Conservation (phyloP, 164 flowering plant species). For the Tinospora cordifolia region DNA sequence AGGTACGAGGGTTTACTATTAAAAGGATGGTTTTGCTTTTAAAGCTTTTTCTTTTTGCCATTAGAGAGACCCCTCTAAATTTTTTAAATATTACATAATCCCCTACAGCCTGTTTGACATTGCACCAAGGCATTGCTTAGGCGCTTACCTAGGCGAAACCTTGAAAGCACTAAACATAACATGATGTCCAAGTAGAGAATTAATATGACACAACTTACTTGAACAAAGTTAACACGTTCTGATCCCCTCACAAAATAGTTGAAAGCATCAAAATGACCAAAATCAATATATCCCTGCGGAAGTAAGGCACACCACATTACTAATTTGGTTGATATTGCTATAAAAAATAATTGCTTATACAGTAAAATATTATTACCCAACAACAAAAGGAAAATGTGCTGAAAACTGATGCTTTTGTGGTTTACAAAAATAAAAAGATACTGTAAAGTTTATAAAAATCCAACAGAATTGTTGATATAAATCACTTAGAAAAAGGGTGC, state of each 20-base stretch:
- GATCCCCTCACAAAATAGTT: constrained; percentile 63
- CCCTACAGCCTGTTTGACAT: no score
- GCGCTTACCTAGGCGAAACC: no score
- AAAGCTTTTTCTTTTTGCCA: no score
- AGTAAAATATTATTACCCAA: no score
- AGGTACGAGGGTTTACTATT: no score
- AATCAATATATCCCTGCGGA: constrained; percentile 77
- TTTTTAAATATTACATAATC: no score
- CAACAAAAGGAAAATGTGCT: not conserved
- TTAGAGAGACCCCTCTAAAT: no score
- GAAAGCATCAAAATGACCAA: constrained; percentile 60
- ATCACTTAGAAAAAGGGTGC: not conserved
- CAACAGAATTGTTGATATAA: not conserved
- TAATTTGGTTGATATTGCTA: not conserved
- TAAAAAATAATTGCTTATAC: not conserved
- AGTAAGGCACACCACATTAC: not conserved
- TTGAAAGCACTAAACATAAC: no score
- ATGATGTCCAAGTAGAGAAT: not conserved
- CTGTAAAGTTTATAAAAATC: not conserved
- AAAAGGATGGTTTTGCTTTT: no score
- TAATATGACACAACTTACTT: constrained; percentile 40
- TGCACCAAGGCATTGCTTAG: no score
- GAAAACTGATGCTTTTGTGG: not conserved
- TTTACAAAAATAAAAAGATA: not conserved
- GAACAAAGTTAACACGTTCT: constrained; percentile 58